Percentiles rank a stretch among this genome's conserved stretches.
phyloP scores from a whole-genome alignment of 2,329 filamentous ascomycete genomes.

The Ophiostoma novo-ulmi region DNA sequence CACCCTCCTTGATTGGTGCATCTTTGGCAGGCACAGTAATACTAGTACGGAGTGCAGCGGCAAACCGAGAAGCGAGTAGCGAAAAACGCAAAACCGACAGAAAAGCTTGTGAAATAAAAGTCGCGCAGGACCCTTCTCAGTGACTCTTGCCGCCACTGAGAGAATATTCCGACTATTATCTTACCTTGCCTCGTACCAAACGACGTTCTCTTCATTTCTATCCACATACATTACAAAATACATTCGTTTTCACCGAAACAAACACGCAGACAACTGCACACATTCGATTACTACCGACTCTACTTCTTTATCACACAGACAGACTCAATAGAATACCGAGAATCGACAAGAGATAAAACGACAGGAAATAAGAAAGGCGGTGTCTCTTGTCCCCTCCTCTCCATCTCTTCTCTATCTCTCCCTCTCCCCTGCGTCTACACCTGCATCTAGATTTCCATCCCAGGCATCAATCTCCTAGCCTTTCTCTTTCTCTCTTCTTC shows the following conservation, averaged over 20 bases:
- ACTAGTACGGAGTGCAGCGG: too few relatives aligned
- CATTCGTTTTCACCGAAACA: not conserved
- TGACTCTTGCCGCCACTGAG: not conserved
- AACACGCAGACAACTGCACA: too few relatives aligned
- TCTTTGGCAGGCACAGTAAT: not conserved
- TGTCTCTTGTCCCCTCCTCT: constrained; percentile 2
- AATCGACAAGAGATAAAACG: not conserved
- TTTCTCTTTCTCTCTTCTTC: not conserved
- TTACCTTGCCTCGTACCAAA: not conserved
- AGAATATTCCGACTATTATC: not conserved
- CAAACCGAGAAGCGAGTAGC: not conserved
- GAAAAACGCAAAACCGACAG: not conserved
- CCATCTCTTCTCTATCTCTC: not conserved
- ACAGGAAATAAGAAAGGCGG: not conserved
- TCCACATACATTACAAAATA: not conserved
- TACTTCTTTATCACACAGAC: not conserved
- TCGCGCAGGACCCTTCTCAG: not conserved
- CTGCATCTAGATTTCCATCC: too few relatives aligned
- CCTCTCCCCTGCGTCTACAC: not conserved
- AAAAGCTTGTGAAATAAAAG: constrained; percentile 10
- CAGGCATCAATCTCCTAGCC: not conserved
- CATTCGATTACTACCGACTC: not conserved
- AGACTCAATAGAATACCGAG: not conserved
- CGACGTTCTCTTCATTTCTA: not conserved
- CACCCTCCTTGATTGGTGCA: constrained; percentile 1